Percentiles rank a stretch among this genome's conserved stretches.
Conservation (phyloP, 495 filamentous ascomycete species). For the Penicillium waksmanii region DNA sequence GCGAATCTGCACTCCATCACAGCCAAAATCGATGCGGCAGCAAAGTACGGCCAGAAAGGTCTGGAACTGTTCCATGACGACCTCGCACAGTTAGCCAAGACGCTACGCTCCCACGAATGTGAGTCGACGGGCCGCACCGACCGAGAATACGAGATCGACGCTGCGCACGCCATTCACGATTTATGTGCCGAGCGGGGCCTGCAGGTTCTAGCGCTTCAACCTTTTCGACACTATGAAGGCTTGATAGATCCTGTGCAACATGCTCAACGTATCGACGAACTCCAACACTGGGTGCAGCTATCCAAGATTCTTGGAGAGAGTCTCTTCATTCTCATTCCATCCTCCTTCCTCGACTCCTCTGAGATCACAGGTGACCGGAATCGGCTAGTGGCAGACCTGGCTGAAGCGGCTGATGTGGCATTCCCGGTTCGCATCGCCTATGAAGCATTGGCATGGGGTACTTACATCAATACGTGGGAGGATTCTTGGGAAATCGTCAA, state of each 20-base stretch:
- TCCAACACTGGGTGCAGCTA: conserved; percentile 65
- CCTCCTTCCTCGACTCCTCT: conserved; percentile 59
- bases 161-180: conserved; percentile 56
- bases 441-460: conserved; percentile 73
- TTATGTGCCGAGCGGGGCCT: conserved; percentile 59
- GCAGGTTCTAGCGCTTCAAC: conserved; percentile 66
- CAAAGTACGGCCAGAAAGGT: conserved; percentile 23
- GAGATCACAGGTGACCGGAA: conserved; percentile 57
- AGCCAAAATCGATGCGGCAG: conserved; percentile 30
- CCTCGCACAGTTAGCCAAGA: conserved; percentile 28
- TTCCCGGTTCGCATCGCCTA: conserved; percentile 67
- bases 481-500: conserved; percentile 65
- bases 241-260: conserved; percentile 61
- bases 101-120: conserved; percentile 13
- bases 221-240: conserved; percentile 76
- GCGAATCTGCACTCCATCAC: conserved; percentile 24
- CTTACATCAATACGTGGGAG: conserved; percentile 71
- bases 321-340: conserved; percentile 69
- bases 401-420: conserved; percentile 61
- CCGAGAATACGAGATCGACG: conserved; percentile 40
- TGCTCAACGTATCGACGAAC: conserved; percentile 53
- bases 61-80: conserved; percentile 37
- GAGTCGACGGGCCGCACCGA: conserved; percentile 15
- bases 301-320: conserved; percentile 58
- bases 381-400: conserved; percentile 61